These are phyloP conservation scores for Ustilago cynodontis DNA, from an alignment of 1,284 basidiomycete genomes.

Conservation along the genomic window DNA sequence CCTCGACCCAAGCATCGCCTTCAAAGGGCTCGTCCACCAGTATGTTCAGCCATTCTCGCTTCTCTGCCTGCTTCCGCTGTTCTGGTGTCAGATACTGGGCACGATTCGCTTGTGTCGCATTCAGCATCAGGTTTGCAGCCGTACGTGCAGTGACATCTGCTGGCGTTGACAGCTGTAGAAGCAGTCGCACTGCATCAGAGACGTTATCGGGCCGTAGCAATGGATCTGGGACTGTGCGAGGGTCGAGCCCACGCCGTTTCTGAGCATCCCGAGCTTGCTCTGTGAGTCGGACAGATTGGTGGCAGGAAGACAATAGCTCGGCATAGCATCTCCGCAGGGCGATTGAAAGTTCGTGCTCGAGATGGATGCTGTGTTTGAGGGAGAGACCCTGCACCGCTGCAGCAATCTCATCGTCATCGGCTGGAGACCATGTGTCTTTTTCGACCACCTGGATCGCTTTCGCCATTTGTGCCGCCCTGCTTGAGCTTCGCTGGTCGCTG, in stretches of 20 bases:
- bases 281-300: slow-evolving; percentile 22
- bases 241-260: slow-evolving; percentile 17
- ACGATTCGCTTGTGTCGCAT: slow-evolving; percentile 23
- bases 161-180: slow-evolving; percentile 37
- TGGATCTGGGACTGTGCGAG: slow-evolving; percentile 25
- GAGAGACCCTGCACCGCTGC: slow-evolving; percentile 40
- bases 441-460: slow-evolving; percentile 24
- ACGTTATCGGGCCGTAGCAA: slow-evolving; percentile 43
- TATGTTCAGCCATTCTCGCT: slow-evolving; percentile 43
- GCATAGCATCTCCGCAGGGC: slow-evolving; percentile 35
- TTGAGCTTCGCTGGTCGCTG: not conserved
- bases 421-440: slow-evolving; percentile 45
- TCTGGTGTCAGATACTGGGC: slow-evolving; percentile 39
- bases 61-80: slow-evolving; percentile 37
- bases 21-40: slow-evolving; percentile 39
- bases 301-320: slow-evolving; percentile 24
- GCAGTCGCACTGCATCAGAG: slow-evolving; percentile 32
- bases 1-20: slow-evolving; percentile 30
- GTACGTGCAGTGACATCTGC: slow-evolving; percentile 42
- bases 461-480: slow-evolving; percentile 20
- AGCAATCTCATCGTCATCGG: slow-evolving; percentile 30
- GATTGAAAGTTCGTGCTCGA: slow-evolving; percentile 38
- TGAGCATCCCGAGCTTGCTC: slow-evolving; percentile 24
- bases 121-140: slow-evolving; percentile 44
- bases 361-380: slow-evolving; percentile 45